A percentile compares a stretch with the other conserved stretches of the same genome.
Evolutionary conservation across 345 rosid species (phyloP).

Genomic region (Eucalyptus camaldulensis): DNA sequence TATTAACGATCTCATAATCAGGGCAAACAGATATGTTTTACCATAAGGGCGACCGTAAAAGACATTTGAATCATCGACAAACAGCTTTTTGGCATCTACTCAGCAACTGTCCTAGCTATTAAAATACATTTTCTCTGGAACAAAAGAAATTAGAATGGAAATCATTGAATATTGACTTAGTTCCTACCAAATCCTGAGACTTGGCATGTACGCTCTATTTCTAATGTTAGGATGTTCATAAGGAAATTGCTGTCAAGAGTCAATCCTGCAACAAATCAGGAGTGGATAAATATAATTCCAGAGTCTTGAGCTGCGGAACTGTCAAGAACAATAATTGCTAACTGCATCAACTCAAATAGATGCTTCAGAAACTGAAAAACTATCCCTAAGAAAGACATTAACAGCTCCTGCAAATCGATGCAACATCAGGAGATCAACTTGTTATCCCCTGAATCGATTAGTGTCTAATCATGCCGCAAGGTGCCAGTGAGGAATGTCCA

Average conservation of each 20-base stretch:
- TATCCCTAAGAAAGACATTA: not conserved
- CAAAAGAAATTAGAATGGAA: not conserved
- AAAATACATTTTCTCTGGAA: not conserved
- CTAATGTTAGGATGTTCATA: not conserved
- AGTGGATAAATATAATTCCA: not conserved
- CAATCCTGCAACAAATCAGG: not conserved
- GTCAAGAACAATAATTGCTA: not conserved
- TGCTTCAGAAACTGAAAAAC: not conserved
- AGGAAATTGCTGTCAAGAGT: not conserved
- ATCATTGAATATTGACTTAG: too few relatives aligned
- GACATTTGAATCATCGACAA: not conserved
- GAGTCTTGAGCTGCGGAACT: not conserved
- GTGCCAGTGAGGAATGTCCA: not conserved
- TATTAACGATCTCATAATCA: not conserved
- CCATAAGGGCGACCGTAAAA: not conserved
- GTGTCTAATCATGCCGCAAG: not conserved
- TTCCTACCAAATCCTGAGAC: not conserved
- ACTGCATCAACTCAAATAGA: not conserved
- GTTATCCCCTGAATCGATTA: not conserved
- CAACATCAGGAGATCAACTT: not conserved
- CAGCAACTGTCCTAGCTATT: not conserved
- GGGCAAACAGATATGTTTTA: accelerated
- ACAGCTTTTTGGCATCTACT: not conserved
- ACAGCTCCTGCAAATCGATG: not conserved
- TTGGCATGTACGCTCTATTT: not conserved